Percentiles rank a stretch among this genome's conserved stretches.
phyloP scores from a whole-genome alignment of 2,329 filamentous ascomycete genomes.

The Diplocarpon rosae region DNA sequence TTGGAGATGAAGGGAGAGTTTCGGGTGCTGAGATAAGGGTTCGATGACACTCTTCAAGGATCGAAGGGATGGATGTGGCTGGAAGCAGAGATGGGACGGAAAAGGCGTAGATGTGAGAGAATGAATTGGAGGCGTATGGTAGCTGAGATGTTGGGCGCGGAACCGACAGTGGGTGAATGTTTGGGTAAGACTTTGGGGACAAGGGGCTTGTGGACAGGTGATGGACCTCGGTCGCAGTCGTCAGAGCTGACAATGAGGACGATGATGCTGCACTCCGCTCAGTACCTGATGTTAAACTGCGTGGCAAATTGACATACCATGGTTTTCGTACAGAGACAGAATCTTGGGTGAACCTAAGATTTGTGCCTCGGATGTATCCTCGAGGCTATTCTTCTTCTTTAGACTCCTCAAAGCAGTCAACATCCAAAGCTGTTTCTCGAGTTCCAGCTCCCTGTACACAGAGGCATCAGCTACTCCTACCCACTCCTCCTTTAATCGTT shows the following conservation, averaged over 20 bases:
- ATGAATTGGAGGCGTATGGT: constrained; percentile 30
- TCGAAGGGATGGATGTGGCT: constrained; percentile 42
- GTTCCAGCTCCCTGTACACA: constrained; percentile 39
- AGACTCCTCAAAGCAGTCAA: constrained; percentile 40
- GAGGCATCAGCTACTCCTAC: constrained; percentile 34
- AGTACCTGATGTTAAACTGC: not conserved
- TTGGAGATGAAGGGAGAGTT: not conserved
- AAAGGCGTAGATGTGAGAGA: constrained; percentile 41
- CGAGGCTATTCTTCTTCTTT: constrained; percentile 20
- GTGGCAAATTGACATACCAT: constrained; percentile 15
- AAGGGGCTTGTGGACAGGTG: constrained; percentile 32
- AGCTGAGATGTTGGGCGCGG: constrained; percentile 29
- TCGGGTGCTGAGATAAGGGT: constrained; percentile 34
- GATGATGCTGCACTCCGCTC: constrained; percentile 17
- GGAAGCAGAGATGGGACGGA: constrained; percentile 45
- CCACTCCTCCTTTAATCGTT: constrained; percentile 43
- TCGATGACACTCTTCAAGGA: constrained; percentile 46
- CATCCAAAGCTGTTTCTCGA: constrained; percentile 52
- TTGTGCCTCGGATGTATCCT: constrained; percentile 23
- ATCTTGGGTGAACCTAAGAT: constrained; percentile 11
- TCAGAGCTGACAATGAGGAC: constrained; percentile 25
- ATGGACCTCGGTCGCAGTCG: constrained; percentile 31
- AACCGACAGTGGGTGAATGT: constrained; percentile 27
- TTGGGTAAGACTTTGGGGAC: constrained; percentile 27
- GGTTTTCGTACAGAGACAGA: constrained; percentile 25